These are phyloP conservation scores for Fusarium musae DNA, from an alignment of 2,329 filamentous ascomycete species.

Conservation along the genomic window DNA sequence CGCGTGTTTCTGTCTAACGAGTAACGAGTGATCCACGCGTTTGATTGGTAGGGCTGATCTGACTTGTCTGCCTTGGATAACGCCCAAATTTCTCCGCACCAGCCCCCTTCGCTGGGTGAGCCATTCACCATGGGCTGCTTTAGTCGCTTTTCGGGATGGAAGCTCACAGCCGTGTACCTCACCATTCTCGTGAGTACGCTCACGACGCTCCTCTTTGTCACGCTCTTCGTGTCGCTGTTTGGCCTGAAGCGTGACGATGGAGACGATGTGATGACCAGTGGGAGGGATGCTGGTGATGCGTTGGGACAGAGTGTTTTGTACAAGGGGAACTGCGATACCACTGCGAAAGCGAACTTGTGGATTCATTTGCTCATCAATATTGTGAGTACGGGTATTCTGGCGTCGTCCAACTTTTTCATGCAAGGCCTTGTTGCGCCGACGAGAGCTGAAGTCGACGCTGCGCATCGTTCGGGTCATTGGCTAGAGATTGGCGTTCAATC, in stretches of 20 bases:
- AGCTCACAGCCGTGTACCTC: conserved; percentile 18
- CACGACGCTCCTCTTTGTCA: neutral
- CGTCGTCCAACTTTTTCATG: conserved; percentile 52
- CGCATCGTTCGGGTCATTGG: conserved; percentile 23
- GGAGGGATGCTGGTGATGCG: neutral
- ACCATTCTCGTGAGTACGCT: conserved; percentile 9
- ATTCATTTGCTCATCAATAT: conserved; percentile 35
- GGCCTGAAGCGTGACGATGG: neutral
- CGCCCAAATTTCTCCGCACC: neutral
- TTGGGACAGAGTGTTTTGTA: conserved; percentile 14
- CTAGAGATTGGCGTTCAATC: conserved; percentile 42
- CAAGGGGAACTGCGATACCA: neutral
- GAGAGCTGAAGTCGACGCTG: conserved; percentile 44
- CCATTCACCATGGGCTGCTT: conserved; percentile 1
- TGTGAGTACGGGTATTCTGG: conserved; percentile 45
- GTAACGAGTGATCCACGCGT: no score
- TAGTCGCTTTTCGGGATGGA: conserved; percentile 21
- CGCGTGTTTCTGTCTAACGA: no score
- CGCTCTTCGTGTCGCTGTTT: conserved; percentile 25
- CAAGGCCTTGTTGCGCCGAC: conserved; percentile 50
- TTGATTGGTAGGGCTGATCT: conserved; percentile 5
- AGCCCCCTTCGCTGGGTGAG: neutral
- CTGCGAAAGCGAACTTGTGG: conserved; percentile 2
- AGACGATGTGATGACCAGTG: rapidly evolving
- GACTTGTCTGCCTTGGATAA: neutral